Evolutionary conservation across 2,329 filamentous ascomycete genomes (phyloP).

Genomic region (Cercospora zeae-maydis): DNA sequence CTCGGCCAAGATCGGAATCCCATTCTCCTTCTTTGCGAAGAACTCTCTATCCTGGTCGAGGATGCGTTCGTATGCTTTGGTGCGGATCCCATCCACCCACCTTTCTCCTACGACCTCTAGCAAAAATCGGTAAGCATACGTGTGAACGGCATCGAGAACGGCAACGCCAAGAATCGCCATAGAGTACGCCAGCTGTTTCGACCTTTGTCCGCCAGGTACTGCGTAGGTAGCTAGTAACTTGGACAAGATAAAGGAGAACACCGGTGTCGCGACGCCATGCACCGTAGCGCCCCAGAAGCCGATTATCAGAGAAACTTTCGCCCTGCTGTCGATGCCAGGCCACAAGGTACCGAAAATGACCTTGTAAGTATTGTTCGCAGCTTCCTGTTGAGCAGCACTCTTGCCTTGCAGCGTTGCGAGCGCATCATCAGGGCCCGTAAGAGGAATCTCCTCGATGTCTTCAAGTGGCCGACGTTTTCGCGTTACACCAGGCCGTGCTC

Average conservation of each 20-base stretch:
- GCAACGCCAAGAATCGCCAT: slow-evolving; percentile 67
- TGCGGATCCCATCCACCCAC: slow-evolving; percentile 72
- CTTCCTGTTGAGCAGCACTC: slow-evolving; percentile 2
- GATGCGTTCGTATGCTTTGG: slow-evolving; percentile 64
- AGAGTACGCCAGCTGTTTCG: slow-evolving; percentile 59
- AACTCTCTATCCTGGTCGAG: slow-evolving; percentile 73
- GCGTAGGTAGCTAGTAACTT: slow-evolving; percentile 70
- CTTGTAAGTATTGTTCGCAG: slow-evolving; percentile 37
- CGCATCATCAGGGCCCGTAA: slow-evolving; percentile 16
- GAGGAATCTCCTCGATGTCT: slow-evolving; percentile 21
- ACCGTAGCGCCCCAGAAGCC: slow-evolving; percentile 61
- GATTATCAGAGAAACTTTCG: slow-evolving; percentile 55
- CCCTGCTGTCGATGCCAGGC: slow-evolving; percentile 55
- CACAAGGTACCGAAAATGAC: slow-evolving; percentile 67
- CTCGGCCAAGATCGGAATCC: slow-evolving; percentile 60
- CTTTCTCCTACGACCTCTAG: slow-evolving; percentile 68
- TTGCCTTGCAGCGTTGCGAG: slow-evolving; percentile 17
- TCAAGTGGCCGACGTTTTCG: slow-evolving; percentile 13
- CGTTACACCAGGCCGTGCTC: slow-evolving; percentile 9
- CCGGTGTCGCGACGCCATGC: slow-evolving; percentile 65
- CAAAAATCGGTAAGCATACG: slow-evolving; percentile 65
- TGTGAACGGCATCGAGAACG: slow-evolving; percentile 60
- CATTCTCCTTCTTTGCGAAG: slow-evolving; percentile 69
- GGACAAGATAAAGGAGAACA: slow-evolving; percentile 73
- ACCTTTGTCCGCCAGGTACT: slow-evolving; percentile 47